Conservation (phyloP, 495 filamentous ascomycete genomes). For the Tetracladium setigerum region DNA sequence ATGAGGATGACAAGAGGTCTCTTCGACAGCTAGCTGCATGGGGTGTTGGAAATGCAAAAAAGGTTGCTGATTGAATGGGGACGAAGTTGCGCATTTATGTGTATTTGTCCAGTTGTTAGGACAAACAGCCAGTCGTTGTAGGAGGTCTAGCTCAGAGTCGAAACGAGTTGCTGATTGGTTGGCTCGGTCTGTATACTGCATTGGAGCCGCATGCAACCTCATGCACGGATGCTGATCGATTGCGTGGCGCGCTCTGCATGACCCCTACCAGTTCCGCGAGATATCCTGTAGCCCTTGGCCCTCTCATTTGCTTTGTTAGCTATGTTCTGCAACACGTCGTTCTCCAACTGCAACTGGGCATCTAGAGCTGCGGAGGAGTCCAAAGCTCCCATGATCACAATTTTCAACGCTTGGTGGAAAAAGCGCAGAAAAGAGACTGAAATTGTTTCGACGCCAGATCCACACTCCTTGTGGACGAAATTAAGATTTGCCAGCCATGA, state of each 20-base stretch:
- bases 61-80: conserved; percentile 12
- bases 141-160: conserved; percentile 15
- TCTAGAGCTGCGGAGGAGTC: conserved; percentile 23
- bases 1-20: conserved; percentile 16
- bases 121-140: conserved; percentile 11
- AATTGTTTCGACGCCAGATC: conserved; percentile 23
- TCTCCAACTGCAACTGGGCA: conserved; percentile 25
- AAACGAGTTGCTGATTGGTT: conserved; percentile 23
- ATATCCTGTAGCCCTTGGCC: conserved; percentile 23
- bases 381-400: conserved; percentile 26
- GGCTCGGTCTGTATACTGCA: conserved; percentile 26
- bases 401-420: conserved; percentile 29
- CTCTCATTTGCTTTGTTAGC: conserved; percentile 25
- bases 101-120: conserved; percentile 15
- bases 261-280: conserved; percentile 16
- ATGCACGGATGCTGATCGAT: conserved; percentile 14
- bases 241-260: conserved; percentile 18
- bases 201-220: conserved; percentile 22
- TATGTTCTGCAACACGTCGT: conserved; percentile 24
- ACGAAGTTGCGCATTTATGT: conserved; percentile 12
- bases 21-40: conserved; percentile 16
- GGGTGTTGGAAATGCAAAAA: conserved; percentile 12
- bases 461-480: conserved; percentile 20
- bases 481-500: conserved; percentile 28
- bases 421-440: conserved; percentile 29